A percentile compares a stretch with the other conserved stretches of the same genome.
Conservation (phyloP, 768 basidiomycete genomes). For the Auriscalpium vulgare region DNA sequence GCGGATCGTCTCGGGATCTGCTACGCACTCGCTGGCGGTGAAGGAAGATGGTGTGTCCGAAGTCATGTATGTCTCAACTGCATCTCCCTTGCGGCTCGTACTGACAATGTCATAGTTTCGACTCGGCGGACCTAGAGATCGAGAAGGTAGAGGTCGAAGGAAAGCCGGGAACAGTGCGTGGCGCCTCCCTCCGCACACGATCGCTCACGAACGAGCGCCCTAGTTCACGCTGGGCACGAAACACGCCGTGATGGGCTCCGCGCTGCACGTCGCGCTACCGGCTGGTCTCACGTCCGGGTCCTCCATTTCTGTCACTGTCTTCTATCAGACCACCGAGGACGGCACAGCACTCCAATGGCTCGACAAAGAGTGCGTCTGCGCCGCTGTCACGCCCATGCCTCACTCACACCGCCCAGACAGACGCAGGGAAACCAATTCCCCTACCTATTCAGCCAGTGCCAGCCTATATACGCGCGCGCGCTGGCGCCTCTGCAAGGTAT, state of each 20-base stretch:
- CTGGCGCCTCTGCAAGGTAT: constrained; percentile 74
- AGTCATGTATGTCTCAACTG: constrained; percentile 42
- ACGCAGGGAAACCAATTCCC: constrained; percentile 82
- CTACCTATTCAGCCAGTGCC: constrained; percentile 89
- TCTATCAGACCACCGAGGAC: constrained; percentile 36
- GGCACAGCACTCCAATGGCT: constrained; percentile 49
- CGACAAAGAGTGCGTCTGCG: constrained; percentile 29
- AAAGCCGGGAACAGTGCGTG: constrained; percentile 36
- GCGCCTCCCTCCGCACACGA: background rate
- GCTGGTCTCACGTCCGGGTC: constrained; percentile 17
- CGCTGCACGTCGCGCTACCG: constrained; percentile 28
- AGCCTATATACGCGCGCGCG: constrained; percentile 83
- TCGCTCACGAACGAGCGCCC: background rate
- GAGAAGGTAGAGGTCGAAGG: constrained; percentile 45
- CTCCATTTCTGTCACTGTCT: constrained; percentile 31
- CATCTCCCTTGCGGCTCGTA: background rate
- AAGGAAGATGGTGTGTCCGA: constrained; percentile 44
- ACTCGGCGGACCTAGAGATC: constrained; percentile 66
- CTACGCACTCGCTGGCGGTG: constrained; percentile 51
- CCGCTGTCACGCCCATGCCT: background rate
- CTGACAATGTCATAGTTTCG: constrained; percentile 40
- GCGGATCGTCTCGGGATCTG: constrained; percentile 56
- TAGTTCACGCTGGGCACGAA: constrained; percentile 24
- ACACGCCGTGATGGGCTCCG: constrained; percentile 34
- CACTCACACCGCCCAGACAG: constrained; percentile 37